phyloP scores from a whole-genome alignment of 2,329 filamentous ascomycete species.

The Berkeleyomyces rouxiae region DNA sequence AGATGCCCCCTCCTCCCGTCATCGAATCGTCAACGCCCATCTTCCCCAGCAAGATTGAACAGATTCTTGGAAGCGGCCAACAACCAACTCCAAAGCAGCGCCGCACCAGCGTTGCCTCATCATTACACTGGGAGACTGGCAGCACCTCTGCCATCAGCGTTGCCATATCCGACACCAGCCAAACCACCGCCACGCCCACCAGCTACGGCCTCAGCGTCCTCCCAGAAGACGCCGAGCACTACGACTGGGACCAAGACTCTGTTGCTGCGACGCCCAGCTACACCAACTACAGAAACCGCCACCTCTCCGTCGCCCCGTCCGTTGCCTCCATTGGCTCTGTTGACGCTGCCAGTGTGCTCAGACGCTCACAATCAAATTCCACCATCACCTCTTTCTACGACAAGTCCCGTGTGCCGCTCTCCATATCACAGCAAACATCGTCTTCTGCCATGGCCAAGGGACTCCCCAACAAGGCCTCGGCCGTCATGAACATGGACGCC shows the following conservation, averaged over 20 bases:
- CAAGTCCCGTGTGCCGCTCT: slow-evolving; percentile 36
- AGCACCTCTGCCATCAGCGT: slow-evolving; percentile 9
- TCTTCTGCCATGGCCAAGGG: slow-evolving; percentile 42
- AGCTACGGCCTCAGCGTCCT: slow-evolving; percentile 6
- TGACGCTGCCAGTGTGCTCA: slow-evolving; percentile 27
- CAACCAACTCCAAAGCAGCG: not conserved
- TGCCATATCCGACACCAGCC: slow-evolving; percentile 7
- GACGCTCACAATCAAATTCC: slow-evolving; percentile 34
- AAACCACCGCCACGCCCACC: slow-evolving; percentile 5
- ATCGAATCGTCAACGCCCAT: slow-evolving; percentile 3
- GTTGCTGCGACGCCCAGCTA: slow-evolving; percentile 3
- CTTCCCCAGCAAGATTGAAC: slow-evolving; percentile 8
- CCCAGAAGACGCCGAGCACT: slow-evolving; percentile 8
- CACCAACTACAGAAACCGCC: slow-evolving; percentile 1
- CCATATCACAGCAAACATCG: slow-evolving; percentile 43
- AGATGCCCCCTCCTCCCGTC: slow-evolving; percentile 4
- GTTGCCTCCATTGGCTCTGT: slow-evolving; percentile 18
- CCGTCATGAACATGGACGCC: slow-evolving; percentile 31
- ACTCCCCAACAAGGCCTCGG: slow-evolving; percentile 30
- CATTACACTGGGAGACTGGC: slow-evolving; percentile 7
- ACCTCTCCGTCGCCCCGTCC: slow-evolving; percentile 14
- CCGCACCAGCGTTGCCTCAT: slow-evolving; percentile 8
- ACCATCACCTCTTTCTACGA: slow-evolving; percentile 43
- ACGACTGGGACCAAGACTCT: slow-evolving; percentile 10
- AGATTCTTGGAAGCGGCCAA: slow-evolving; percentile 11